Percentiles rank a stretch among this genome's conserved stretches.
Conservation (phyloP, 495 filamentous ascomycete species). For the Beverwykella pulmonaria region DNA sequence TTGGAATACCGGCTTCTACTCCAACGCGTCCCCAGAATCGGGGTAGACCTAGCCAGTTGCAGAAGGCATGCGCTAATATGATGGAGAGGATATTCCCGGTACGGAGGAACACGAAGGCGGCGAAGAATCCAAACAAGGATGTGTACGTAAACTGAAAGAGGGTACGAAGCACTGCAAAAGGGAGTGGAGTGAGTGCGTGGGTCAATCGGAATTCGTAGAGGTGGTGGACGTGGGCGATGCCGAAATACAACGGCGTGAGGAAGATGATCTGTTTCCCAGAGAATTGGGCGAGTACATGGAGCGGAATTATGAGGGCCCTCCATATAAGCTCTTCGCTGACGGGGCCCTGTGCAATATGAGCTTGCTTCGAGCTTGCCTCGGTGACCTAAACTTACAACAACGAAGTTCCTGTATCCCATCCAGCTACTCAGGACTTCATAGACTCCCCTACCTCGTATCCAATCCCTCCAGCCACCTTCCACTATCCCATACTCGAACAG, state of each 20-base stretch:
- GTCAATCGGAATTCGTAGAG: conserved; percentile 90
- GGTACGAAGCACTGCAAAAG: conserved; percentile 65
- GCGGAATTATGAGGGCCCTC: conserved; percentile 77
- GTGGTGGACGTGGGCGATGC: conserved; percentile 93
- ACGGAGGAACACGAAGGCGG: conserved; percentile 85
- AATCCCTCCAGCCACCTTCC: conserved; percentile 69
- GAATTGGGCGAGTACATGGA: conserved; percentile 70
- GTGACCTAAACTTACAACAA: conserved; percentile 56
- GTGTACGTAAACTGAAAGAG: conserved; percentile 90
- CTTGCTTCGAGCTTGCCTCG: not conserved
- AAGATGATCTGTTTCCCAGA: conserved; percentile 65
- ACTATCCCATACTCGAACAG: conserved; percentile 74
- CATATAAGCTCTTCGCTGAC: conserved; percentile 93
- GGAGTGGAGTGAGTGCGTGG: conserved; percentile 67
- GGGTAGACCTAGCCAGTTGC: conserved; percentile 91
- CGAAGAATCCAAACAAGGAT: conserved; percentile 89
- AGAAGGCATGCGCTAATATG: conserved; percentile 80
- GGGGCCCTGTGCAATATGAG: conserved; percentile 64
- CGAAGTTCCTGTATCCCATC: conserved; percentile 61
- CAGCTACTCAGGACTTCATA: conserved; percentile 45
- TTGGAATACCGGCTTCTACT: conserved; percentile 53
- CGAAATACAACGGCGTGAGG: conserved; percentile 85
- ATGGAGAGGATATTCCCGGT: conserved; percentile 77
- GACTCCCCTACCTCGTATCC: conserved; percentile 50
- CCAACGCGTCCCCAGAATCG: conserved; percentile 78